phyloP scores from a whole-genome alignment of 768 basidiomycete species.

The Amanita polypyramis region DNA sequence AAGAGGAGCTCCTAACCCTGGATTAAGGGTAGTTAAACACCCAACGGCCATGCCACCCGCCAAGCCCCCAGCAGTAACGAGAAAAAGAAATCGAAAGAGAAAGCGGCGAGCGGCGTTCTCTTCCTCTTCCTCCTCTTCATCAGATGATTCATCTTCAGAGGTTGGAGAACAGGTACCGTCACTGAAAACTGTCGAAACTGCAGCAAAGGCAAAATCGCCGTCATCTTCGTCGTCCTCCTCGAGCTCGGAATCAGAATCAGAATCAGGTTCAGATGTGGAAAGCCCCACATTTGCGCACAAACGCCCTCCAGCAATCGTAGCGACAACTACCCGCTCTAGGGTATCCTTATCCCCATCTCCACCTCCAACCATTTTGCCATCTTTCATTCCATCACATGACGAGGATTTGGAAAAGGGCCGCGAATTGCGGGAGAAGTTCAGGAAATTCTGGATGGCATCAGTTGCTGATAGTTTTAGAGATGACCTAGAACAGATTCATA shows the following conservation, averaged over 20 bases:
- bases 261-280: constrained; percentile 10
- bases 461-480: constrained; percentile 76
- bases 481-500: constrained; percentile 75
- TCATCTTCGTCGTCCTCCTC: constrained; percentile 15
- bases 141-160: constrained; percentile 12
- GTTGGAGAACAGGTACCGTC: constrained; percentile 2
- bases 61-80: constrained; percentile 14
- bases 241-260: constrained; percentile 13
- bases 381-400: constrained; percentile 38
- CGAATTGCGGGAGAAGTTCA: constrained; percentile 53
- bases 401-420: constrained; percentile 35
- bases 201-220: constrained; percentile 5
- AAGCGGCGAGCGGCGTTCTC: constrained; percentile 27
- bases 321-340: background rate
- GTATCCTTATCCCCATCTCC: constrained; percentile 35
- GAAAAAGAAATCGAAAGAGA: constrained; percentile 32
- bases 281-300: constrained; percentile 1
- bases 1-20: too few relatives aligned
- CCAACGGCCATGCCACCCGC: constrained; percentile 15
- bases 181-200: background rate
- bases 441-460: constrained; percentile 81
- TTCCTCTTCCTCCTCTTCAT: constrained; percentile 23
- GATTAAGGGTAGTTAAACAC: too few relatives aligned
- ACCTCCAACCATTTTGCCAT: constrained; percentile 36
- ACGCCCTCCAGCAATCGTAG: background rate